phyloP scores from a whole-genome alignment of 495 filamentous ascomycete species.

The Filosporella fistucella region DNA sequence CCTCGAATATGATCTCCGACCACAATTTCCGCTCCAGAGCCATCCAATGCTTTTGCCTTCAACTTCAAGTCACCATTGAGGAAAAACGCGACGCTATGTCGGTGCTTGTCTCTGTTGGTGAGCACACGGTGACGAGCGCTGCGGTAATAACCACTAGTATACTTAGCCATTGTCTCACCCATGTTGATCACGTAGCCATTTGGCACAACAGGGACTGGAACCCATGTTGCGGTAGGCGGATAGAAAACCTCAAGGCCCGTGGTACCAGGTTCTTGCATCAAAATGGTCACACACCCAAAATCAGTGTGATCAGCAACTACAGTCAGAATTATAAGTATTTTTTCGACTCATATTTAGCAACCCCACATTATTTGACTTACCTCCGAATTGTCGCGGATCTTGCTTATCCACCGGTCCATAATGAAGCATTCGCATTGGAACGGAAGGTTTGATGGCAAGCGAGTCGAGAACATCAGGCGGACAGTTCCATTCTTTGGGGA shows the following conservation, averaged over 20 bases:
- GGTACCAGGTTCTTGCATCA: slow-evolving; percentile 33
- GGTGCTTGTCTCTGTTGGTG: slow-evolving; percentile 39
- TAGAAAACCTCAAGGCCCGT: slow-evolving; percentile 40
- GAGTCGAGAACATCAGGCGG: slow-evolving; percentile 34
- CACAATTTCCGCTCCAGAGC: slow-evolving; percentile 17
- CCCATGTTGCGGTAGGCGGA: slow-evolving; percentile 26
- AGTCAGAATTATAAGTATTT: background rate
- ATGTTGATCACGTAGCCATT: slow-evolving; percentile 52
- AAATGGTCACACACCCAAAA: slow-evolving; percentile 41
- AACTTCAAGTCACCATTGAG: slow-evolving; percentile 35
- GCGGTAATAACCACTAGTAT: slow-evolving; percentile 41
- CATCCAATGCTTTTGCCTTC: slow-evolving; percentile 27
- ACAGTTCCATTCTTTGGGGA: too few species aligned
- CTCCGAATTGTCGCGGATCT: slow-evolving; percentile 30
- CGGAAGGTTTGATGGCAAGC: slow-evolving; percentile 34
- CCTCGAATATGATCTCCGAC: slow-evolving; percentile 31
- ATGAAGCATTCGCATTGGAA: slow-evolving; percentile 34
- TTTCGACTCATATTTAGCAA: background rate
- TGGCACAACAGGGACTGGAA: slow-evolving; percentile 37
- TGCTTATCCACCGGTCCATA: slow-evolving; percentile 37
- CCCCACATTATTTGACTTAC: background rate
- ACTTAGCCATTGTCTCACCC: slow-evolving; percentile 39
- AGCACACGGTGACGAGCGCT: slow-evolving; percentile 46
- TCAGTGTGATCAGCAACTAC: slow-evolving; percentile 45
- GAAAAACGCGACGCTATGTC: slow-evolving; percentile 47